A percentile compares a stretch with the other conserved stretches of the same genome.
Evolutionary conservation across 2,329 filamentous ascomycete genomes (phyloP).

Genomic region (Sodiomyces alkalinus): DNA sequence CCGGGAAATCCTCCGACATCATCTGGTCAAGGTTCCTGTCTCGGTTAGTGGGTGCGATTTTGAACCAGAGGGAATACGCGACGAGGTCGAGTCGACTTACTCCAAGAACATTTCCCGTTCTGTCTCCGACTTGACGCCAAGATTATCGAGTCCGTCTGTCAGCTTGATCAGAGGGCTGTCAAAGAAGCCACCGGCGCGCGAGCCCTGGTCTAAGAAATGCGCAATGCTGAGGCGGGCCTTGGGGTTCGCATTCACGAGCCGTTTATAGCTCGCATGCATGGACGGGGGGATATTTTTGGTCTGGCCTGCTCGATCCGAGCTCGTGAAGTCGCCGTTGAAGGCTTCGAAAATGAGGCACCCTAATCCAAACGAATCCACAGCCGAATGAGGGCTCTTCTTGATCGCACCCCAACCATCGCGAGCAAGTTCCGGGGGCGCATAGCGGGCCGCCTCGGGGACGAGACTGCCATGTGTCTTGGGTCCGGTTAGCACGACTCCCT

Average conservation of each 20-base stretch:
- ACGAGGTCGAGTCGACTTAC: slow-evolving; percentile 21
- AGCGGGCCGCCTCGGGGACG: slow-evolving; percentile 70
- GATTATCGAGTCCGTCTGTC: slow-evolving; percentile 81
- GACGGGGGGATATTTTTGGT: slow-evolving; percentile 72
- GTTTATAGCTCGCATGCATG: slow-evolving; percentile 87
- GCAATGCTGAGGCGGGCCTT: slow-evolving; percentile 74
- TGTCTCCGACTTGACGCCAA: slow-evolving; percentile 72
- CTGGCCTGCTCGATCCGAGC: slow-evolving; percentile 66
- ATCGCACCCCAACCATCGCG: slow-evolving; percentile 85
- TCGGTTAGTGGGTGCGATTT: slow-evolving; percentile 11
- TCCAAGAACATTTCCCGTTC: slow-evolving; percentile 77
- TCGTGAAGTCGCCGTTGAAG: slow-evolving; percentile 73
- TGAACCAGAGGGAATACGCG: slow-evolving; percentile 10
- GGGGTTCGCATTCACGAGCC: slow-evolving; percentile 75
- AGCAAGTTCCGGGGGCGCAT: slow-evolving; percentile 74
- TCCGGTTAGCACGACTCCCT: slow-evolving; percentile 5
- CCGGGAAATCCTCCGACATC: slow-evolving; percentile 87
- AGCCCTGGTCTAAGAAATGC: slow-evolving; percentile 82
- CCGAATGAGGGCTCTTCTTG: slow-evolving; percentile 65
- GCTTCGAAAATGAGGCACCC: slow-evolving; percentile 77
- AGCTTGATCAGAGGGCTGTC: slow-evolving; percentile 84
- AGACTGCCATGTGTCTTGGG: slow-evolving; percentile 68
- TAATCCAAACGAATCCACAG: slow-evolving; percentile 77
- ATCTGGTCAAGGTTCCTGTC: slow-evolving; percentile 64
- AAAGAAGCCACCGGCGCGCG: slow-evolving; percentile 71